phyloP scores from a whole-genome alignment of 257 asterid species.

The Ilex aquifolium region DNA sequence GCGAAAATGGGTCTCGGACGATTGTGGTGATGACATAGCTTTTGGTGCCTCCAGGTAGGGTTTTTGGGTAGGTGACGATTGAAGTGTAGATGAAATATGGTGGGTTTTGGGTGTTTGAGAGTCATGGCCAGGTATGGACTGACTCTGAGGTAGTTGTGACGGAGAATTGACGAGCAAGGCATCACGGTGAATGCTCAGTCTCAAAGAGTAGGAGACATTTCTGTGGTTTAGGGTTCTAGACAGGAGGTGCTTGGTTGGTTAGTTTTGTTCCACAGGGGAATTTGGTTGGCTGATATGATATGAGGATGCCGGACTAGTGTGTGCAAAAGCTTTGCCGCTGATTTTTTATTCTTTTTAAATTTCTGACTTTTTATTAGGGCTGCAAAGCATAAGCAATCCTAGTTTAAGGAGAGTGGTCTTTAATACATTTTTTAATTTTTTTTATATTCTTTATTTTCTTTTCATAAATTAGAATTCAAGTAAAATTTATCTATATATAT shows the following conservation, averaged over 20 bases:
- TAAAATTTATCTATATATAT: no score
- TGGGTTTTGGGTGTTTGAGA: constrained; percentile 27
- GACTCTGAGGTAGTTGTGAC: constrained; percentile 35
- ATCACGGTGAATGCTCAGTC: constrained; percentile 8
- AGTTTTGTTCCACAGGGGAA: no score
- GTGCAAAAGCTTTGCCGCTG: no score
- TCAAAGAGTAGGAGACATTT: not conserved
- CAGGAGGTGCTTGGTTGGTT: not conserved
- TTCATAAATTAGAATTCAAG: no score
- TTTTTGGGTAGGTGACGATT: constrained; percentile 29
- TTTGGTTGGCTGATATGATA: no score
- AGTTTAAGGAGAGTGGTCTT: no score
- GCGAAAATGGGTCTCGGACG: constrained; percentile 15
- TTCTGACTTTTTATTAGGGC: no score
- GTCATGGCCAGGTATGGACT: constrained; percentile 32
- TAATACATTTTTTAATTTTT: no score
- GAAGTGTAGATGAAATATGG: constrained; percentile 14
- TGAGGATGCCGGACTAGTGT: no score
- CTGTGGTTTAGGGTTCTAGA: constrained; percentile 49
- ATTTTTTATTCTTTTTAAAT: no score
- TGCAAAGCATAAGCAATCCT: no score
- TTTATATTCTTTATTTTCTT: no score
- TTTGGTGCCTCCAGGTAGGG: not conserved
- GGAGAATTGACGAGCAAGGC: constrained; percentile 25
- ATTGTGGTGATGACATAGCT: not conserved